phyloP scores from a whole-genome alignment of 2,329 filamentous ascomycete genomes.

The Beauveria medogensis region DNA sequence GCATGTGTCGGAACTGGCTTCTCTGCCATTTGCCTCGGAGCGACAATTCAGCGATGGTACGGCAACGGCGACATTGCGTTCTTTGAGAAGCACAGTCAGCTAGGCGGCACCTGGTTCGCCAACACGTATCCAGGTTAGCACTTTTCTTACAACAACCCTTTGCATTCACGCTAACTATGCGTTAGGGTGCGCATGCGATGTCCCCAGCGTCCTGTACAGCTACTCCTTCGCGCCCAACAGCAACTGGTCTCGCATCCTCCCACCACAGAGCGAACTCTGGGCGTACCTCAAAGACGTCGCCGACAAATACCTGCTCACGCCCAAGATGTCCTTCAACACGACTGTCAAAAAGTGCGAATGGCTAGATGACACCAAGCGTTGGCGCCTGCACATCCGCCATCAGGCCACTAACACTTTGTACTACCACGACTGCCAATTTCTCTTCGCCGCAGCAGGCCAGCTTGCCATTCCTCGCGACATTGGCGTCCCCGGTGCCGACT shows the following conservation, averaged over 20 bases:
- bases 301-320: conserved; percentile 30
- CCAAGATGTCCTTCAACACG: conserved; percentile 29
- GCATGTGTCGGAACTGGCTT: conserved; percentile 50
- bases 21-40: conserved; percentile 53
- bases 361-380: conserved; percentile 25
- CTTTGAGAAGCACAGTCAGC: conserved; percentile 47
- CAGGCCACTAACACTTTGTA: conserved; percentile 16
- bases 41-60: conserved; percentile 47
- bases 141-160: not conserved
- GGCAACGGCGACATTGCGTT: conserved; percentile 50
- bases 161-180: not conserved
- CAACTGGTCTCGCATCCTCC: conserved; percentile 50
- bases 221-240: conserved; percentile 52
- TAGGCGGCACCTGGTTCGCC: conserved; percentile 57
- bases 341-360: conserved; percentile 30
- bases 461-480: conserved; percentile 21
- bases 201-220: conserved; percentile 53
- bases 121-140: conserved; percentile 49
- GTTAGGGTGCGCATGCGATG: conserved; percentile 42
- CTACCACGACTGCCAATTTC: conserved; percentile 30
- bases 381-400: conserved; percentile 24
- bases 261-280: conserved; percentile 46
- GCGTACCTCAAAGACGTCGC: conserved; percentile 48
- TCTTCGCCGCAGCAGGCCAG: conserved; percentile 27
- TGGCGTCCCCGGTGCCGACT: conserved; percentile 22